Evolutionary conservation across 306 rosid genomes (phyloP).

Genomic region (Malus orientalis): DNA sequence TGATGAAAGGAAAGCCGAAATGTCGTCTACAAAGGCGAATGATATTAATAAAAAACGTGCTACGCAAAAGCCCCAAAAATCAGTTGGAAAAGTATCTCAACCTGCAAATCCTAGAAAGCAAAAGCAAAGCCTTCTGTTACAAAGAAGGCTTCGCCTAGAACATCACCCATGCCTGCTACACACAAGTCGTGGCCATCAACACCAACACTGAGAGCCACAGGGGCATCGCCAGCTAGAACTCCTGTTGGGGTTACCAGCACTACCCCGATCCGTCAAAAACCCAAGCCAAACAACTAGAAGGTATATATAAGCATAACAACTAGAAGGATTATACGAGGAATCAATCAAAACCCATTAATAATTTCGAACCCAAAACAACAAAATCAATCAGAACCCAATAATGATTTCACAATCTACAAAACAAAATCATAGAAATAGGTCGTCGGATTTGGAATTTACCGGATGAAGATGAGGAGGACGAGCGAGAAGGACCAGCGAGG

Average conservation of each 20-base stretch:
- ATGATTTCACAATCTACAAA: too few relatives aligned
- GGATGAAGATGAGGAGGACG: too few relatives aligned
- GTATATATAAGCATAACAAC: too few relatives aligned
- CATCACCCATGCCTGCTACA: conserved; percentile 57
- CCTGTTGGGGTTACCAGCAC: conserved; percentile 39
- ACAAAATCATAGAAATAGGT: too few relatives aligned
- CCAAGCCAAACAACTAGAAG: conserved; percentile 27
- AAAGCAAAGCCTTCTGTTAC: conserved; percentile 40
- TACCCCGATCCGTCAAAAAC: conserved; percentile 52
- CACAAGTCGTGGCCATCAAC: conserved; percentile 90
- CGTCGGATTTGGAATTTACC: too few relatives aligned
- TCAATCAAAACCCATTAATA: too few relatives aligned
- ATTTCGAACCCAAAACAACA: too few relatives aligned
- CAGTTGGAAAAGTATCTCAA: conserved; percentile 42
- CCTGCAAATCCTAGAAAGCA: conserved; percentile 49
- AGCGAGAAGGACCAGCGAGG: too few relatives aligned
- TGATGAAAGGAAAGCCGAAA: conserved; percentile 68
- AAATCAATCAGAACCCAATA: too few relatives aligned
- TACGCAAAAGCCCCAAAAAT: conserved; percentile 43
- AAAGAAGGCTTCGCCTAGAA: conserved; percentile 33
- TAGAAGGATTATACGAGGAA: too few relatives aligned
- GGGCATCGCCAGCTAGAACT: conserved; percentile 52
- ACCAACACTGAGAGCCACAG: conserved; percentile 51
- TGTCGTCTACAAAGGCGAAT: conserved; percentile 42
- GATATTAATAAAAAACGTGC: conserved; percentile 37